Evolutionary conservation across 2,329 filamentous ascomycete species (phyloP), one percentile per base, ranked within the genome.

Genomic region (Talaromyces albobiverticillius): DNA sequence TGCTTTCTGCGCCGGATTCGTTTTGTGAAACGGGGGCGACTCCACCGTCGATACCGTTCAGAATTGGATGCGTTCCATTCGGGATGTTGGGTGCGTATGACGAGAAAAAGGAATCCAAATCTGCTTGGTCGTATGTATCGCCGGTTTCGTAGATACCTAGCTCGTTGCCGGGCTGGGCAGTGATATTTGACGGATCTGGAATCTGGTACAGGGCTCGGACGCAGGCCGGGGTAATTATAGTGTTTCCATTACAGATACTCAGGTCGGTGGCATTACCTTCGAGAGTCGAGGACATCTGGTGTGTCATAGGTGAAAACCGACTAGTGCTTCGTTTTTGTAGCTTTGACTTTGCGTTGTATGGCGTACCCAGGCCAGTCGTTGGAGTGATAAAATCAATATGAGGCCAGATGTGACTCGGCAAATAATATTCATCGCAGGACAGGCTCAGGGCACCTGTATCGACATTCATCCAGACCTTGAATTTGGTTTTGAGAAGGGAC

Each of bases 351-450:
- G 4, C 13, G 31, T 3, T 34, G 6, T 34, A 14, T n/a, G 31
- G 31, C 3, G 13, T n/a, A 10, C 31, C 31, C 31, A 34, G 14
- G 31, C 10, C 31, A 34, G n/a, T 6, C 6, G 51, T 46, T 3
- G 51, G 51, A 10, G 51, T 48, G 34, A 53, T 42, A 11, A 48
- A 53, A 36, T 53, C 36, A 25, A 53, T 48, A 14, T 53, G 51
- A 14, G 42, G 10, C 43, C 40, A 6, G 25, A 53, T 38, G 18
- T 36, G 10, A 14, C 8, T 31, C 10, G 45, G 43, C 10, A 53
- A 25, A 22, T 53, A 32, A 22, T 53, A 53, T 32, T 53, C 51
- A 32, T 53, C 36, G 43, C 51, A 53, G 8, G 42, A 40, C 2
- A 53, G 26, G n/a, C 36, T 46, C 34, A 47, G n/a, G 16, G 16